phyloP scores from a whole-genome alignment of 805 yeast genomes.

The Wickerhamiella sergipiensis region DNA sequence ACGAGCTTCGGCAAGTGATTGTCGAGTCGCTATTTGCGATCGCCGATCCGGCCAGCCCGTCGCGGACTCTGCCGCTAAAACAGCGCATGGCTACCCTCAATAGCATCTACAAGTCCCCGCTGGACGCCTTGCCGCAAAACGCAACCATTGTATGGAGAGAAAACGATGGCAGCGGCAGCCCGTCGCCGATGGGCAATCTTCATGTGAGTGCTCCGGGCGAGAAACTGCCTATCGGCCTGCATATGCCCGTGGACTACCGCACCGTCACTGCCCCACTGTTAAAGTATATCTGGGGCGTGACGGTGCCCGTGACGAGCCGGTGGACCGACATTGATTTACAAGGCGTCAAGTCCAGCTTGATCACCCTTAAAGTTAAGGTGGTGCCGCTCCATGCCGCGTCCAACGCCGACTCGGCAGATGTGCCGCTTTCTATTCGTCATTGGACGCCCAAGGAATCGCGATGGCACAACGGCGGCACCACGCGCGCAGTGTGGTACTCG shows the following conservation, averaged over 20 bases:
- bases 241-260: not conserved
- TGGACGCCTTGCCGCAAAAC: constrained; percentile 1
- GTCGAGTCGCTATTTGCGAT: constrained; percentile 47
- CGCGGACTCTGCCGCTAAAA: constrained; percentile 35
- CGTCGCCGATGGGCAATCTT: not conserved
- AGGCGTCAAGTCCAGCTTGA: constrained; percentile 10
- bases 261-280: not conserved
- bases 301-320: constrained; percentile 2
- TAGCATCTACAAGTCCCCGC: constrained; percentile 4
- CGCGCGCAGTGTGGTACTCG: constrained; percentile 16
- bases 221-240: not conserved
- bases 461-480: constrained; percentile 7
- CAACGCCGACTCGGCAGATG: not conserved
- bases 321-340: constrained; percentile 11
- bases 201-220: not conserved
- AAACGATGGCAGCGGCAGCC: not conserved
- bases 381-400: not conserved
- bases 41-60: constrained; percentile 34
- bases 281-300: not conserved
- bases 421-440: constrained; percentile 10
- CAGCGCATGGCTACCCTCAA: constrained; percentile 36
- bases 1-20: constrained; percentile 57
- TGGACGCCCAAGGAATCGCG: constrained; percentile 14
- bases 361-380: constrained; percentile 10
- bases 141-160: not conserved